phyloP scores from a whole-genome alignment of 2,329 filamentous ascomycete species.

The Xylariaceae sp. region DNA sequence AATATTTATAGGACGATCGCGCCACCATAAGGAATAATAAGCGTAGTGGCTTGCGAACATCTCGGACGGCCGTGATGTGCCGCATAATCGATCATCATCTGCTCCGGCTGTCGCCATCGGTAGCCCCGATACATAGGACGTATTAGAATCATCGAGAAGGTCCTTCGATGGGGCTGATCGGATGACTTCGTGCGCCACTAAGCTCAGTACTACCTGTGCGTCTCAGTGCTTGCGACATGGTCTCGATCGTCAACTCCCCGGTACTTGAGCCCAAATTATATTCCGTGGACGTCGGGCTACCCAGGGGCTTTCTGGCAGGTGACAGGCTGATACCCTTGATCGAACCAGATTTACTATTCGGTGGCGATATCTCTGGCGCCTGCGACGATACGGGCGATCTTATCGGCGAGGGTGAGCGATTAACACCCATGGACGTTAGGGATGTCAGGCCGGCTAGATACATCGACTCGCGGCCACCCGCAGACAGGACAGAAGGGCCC shows the following conservation, averaged over 20 bases:
- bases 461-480: constrained; percentile 61
- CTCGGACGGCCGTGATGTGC: neutral
- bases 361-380: constrained; percentile 62
- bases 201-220: constrained; percentile 82
- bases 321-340: constrained; percentile 70
- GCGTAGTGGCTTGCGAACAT: neutral
- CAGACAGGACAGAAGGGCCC: constrained; percentile 47
- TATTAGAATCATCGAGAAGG: constrained; percentile 26
- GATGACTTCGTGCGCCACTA: constrained; percentile 49
- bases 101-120: neutral
- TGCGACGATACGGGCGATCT: constrained; percentile 73
- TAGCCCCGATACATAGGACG: neutral
- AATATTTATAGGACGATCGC: neutral
- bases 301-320: constrained; percentile 54
- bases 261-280: constrained; percentile 47
- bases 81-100: neutral
- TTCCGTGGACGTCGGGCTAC: constrained; percentile 55
- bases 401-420: constrained; percentile 74
- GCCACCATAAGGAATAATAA: neutral
- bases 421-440: constrained; percentile 45
- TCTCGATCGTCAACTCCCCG: constrained; percentile 77
- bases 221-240: constrained; percentile 83
- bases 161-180: constrained; percentile 52
- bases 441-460: constrained; percentile 64
- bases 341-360: constrained; percentile 69